Evolutionary conservation across 345 rosid species (phyloP).

Genomic region (Hibiscus mutabilis): DNA sequence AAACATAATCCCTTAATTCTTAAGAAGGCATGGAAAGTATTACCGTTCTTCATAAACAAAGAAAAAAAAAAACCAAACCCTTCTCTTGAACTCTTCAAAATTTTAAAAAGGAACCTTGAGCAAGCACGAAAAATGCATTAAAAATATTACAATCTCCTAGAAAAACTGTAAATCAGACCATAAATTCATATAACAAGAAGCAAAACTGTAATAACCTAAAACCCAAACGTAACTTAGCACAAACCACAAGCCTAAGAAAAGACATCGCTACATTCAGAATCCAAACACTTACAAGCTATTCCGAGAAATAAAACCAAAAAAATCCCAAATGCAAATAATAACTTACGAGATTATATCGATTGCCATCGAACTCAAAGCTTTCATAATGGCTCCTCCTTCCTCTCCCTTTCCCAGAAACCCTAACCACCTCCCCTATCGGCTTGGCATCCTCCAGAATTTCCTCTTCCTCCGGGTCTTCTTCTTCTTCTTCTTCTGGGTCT

Average conservation of each 20-base stretch:
- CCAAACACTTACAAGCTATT: neutral
- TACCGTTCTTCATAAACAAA: neutral
- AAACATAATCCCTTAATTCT: neutral
- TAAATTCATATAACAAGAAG: neutral
- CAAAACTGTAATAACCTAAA: neutral
- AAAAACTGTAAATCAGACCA: neutral
- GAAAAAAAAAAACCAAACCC: neutral
- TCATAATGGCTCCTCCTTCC: conserved; percentile 49
- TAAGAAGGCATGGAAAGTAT: too few species aligned
- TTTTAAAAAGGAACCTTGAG: neutral
- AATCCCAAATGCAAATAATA: neutral
- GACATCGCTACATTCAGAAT: neutral
- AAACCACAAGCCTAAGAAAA: neutral
- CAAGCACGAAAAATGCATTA: neutral
- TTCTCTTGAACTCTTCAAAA: neutral
- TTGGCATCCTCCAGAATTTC: conserved; percentile 65
- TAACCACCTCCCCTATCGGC: conserved; percentile 59
- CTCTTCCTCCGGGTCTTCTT: conserved; percentile 35
- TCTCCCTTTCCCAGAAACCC: conserved; percentile 71
- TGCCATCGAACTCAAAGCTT: conserved; percentile 73
- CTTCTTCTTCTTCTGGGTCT: too few species aligned
- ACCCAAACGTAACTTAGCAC: neutral
- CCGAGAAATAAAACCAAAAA: neutral
- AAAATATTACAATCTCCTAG: neutral
- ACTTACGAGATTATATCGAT: conserved; percentile 71